These are phyloP conservation scores for Psilocybe azurescens DNA, from an alignment of 768 basidiomycete genomes.

Conservation along the genomic window DNA sequence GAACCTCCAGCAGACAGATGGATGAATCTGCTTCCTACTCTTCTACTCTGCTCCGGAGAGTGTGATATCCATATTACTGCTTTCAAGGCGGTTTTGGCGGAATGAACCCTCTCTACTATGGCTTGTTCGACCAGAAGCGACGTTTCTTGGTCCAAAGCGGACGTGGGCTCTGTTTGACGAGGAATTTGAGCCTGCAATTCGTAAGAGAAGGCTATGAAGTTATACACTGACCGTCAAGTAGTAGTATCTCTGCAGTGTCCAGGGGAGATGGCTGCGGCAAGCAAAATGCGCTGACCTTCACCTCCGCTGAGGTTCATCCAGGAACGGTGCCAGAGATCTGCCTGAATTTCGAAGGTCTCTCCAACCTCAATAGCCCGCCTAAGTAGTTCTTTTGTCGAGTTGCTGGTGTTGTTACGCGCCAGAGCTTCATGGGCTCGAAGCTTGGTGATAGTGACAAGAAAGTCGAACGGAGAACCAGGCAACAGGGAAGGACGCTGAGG, in stretches of 20 bases:
- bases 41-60: slow-evolving; percentile 76
- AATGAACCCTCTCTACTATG: slow-evolving; percentile 56
- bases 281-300: slow-evolving; percentile 82
- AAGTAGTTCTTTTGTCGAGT: slow-evolving; percentile 22
- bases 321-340: slow-evolving; percentile 74
- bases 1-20: slow-evolving; percentile 50
- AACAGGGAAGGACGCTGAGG: slow-evolving; percentile 91
- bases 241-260: slow-evolving; percentile 76
- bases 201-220: neutral
- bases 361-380: slow-evolving; percentile 58
- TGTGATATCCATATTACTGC: slow-evolving; percentile 91
- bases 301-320: slow-evolving; percentile 88
- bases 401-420: slow-evolving; percentile 25
- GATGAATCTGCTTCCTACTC: slow-evolving; percentile 75
- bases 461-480: slow-evolving; percentile 78
- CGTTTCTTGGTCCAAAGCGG: slow-evolving; percentile 78
- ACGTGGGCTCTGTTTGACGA: slow-evolving; percentile 75
- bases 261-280: slow-evolving; percentile 77
- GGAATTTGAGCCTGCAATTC: neutral
- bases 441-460: slow-evolving; percentile 59
- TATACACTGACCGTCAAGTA: slow-evolving; percentile 71
- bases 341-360: slow-evolving; percentile 67
- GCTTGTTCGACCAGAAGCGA: slow-evolving; percentile 70
- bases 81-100: slow-evolving; percentile 56
- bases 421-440: slow-evolving; percentile 52